Conservation (phyloP, 2,329 filamentous ascomycete genomes). For the Fusarium clavum region DNA sequence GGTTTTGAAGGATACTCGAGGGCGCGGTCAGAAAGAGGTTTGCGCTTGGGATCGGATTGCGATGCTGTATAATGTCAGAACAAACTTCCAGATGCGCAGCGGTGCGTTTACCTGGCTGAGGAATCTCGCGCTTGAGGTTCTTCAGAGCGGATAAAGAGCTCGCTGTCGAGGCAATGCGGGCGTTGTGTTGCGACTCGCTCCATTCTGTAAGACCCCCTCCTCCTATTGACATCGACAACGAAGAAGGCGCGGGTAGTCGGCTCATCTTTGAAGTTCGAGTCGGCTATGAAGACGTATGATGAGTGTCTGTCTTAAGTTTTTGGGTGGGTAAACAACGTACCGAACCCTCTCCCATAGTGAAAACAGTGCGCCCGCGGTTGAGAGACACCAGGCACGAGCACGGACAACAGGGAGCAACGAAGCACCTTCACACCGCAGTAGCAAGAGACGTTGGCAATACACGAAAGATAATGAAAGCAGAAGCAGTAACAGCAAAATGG, state of each 20-base stretch:
- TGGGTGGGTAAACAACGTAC: conserved; percentile 36
- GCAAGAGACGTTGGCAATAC: conserved; percentile 45
- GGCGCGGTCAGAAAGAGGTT: conserved; percentile 66
- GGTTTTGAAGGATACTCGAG: conserved; percentile 61
- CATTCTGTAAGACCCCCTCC: conserved; percentile 64
- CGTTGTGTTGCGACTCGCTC: conserved; percentile 70
- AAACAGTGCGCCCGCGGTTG: conserved; percentile 38
- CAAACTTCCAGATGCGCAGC: background rate
- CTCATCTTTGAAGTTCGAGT: conserved; percentile 50
- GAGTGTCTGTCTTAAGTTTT: conserved; percentile 1
- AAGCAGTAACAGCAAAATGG: conserved; percentile 17
- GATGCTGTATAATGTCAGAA: conserved; percentile 54
- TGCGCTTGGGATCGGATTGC: conserved; percentile 70
- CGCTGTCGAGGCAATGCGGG: conserved; percentile 59
- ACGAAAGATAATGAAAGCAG: background rate
- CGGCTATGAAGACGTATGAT: conserved; percentile 33
- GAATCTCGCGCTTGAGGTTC: conserved; percentile 64
- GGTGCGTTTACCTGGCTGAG: conserved; percentile 55
- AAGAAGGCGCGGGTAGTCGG: conserved; percentile 49
- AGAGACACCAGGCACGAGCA: conserved; percentile 40
- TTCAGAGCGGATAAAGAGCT: conserved; percentile 55
- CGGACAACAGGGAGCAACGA: conserved; percentile 53
- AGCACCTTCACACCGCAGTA: conserved; percentile 45
- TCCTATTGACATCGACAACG: conserved; percentile 40
- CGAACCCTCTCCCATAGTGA: conserved; percentile 52